Evolutionary conservation across 305 asterid species (phyloP).

Genomic region (Fraxinus floribunda): DNA sequence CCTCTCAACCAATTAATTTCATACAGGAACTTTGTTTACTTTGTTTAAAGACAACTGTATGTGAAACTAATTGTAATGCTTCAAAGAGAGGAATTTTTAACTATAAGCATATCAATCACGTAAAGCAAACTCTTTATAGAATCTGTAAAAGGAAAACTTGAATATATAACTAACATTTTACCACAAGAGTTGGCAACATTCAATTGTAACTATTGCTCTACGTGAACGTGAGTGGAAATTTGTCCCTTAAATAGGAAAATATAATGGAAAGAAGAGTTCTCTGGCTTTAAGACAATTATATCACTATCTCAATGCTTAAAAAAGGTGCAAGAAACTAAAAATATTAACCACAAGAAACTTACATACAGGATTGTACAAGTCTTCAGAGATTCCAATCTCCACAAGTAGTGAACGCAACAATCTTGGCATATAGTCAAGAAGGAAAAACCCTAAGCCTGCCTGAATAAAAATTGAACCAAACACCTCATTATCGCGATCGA

Average conservation of each 20-base stretch:
- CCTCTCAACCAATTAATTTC: not conserved
- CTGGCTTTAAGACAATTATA: constrained; percentile 10
- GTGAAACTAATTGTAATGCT: not conserved
- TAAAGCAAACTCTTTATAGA: not conserved
- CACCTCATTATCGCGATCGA: constrained; percentile 18
- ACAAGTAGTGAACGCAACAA: constrained; percentile 49
- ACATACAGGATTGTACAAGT: constrained; percentile 92
- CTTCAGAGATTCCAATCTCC: constrained; percentile 82
- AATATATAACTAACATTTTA: not conserved
- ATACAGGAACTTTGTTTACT: not conserved
- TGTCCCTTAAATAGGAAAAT: not conserved
- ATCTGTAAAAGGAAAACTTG: not conserved
- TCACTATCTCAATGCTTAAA: constrained; percentile 15
- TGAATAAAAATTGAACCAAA: constrained; percentile 30
- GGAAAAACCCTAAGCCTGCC: constrained; percentile 83
- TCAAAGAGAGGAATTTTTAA: not conserved
- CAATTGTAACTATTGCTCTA: not conserved
- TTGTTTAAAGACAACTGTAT: not conserved
- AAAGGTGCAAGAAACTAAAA: constrained; percentile 11
- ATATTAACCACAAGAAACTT: constrained; percentile 53
- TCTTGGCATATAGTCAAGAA: constrained; percentile 60
- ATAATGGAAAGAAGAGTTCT: constrained; percentile 13
- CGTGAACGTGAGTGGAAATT: not conserved
- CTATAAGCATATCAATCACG: not conserved
- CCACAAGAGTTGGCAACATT: not conserved